These are phyloP conservation scores for Solanum rostratum DNA, from an alignment of 257 asterid species.

Conservation along the genomic window DNA sequence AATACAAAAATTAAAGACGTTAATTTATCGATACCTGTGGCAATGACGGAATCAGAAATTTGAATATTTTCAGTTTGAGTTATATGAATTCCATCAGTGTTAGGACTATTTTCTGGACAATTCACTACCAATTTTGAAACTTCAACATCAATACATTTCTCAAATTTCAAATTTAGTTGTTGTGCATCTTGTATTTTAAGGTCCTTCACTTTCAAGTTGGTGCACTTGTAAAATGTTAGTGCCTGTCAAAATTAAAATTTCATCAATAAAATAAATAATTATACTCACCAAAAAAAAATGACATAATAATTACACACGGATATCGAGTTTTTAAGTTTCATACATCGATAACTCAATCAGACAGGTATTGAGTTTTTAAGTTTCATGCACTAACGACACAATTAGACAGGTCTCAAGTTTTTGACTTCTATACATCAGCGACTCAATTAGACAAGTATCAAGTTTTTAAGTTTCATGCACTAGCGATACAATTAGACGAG, in stretches of 20 bases:
- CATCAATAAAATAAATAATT: not conserved
- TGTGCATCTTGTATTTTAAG: conserved; percentile 44
- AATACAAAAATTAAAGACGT: not conserved
- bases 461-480: not conserved
- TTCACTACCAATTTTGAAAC: conserved; percentile 38
- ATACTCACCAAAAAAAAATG: not conserved
- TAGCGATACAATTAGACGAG: not conserved
- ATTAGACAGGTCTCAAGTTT: not conserved
- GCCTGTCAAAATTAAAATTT: conserved; percentile 29
- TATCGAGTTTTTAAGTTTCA: not conserved
- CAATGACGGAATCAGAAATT: conserved; percentile 36
- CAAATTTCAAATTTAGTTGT: conserved; percentile 58
- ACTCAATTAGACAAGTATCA: not conserved
- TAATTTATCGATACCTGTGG: conserved; percentile 33
- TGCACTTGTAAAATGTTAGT: conserved; percentile 48
- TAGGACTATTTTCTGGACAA: conserved; percentile 60
- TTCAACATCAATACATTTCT: conserved; percentile 29
- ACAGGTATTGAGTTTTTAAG: not conserved
- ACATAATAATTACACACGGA: not conserved
- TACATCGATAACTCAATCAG: not conserved
- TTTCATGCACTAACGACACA: not conserved
- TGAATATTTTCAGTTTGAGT: conserved; percentile 37
- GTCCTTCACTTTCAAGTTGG: conserved; percentile 35
- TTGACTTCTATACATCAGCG: too few species aligned
- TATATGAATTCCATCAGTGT: conserved; percentile 83